Evolutionary conservation across 2,329 filamentous ascomycete species (phyloP).

Genomic region (Basipetospora chlamydospora): DNA sequence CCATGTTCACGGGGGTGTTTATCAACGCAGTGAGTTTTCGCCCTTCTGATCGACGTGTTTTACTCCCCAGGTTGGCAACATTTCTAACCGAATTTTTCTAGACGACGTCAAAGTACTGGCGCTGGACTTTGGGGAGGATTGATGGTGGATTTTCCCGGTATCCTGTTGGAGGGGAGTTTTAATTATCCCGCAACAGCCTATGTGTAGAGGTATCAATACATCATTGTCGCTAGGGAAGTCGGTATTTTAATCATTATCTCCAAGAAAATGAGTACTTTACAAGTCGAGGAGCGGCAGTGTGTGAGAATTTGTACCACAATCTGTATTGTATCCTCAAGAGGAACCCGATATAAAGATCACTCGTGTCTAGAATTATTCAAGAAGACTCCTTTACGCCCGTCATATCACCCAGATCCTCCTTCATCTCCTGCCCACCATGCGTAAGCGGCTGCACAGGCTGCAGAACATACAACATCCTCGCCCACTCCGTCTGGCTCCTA

Average conservation of each 20-base stretch:
- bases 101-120: conserved; percentile 30
- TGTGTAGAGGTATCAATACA: background rate
- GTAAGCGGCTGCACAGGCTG: conserved; percentile 12
- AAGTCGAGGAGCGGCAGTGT: no score
- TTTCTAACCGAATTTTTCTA: no score
- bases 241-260: background rate
- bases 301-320: no score
- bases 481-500: conserved; percentile 26
- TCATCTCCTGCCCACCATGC: conserved; percentile 10
- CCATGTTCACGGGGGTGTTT: conserved; percentile 13
- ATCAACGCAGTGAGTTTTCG: conserved; percentile 9
- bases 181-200: conserved; percentile 2
- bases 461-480: conserved; percentile 13
- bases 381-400: conserved; percentile 12
- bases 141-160: conserved; percentile 34
- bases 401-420: conserved; percentile 20
- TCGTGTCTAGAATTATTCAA: conserved; percentile 3
- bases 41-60: no score
- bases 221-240: background rate
- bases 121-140: conserved; percentile 30
- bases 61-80: no score
- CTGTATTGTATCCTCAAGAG: no score
- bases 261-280: no score
- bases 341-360: no score
- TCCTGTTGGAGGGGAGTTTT: conserved; percentile 39